phyloP scores from a whole-genome alignment of 192 early-diverging fungal genomes.

The Spizellomyces punctatus region DNA sequence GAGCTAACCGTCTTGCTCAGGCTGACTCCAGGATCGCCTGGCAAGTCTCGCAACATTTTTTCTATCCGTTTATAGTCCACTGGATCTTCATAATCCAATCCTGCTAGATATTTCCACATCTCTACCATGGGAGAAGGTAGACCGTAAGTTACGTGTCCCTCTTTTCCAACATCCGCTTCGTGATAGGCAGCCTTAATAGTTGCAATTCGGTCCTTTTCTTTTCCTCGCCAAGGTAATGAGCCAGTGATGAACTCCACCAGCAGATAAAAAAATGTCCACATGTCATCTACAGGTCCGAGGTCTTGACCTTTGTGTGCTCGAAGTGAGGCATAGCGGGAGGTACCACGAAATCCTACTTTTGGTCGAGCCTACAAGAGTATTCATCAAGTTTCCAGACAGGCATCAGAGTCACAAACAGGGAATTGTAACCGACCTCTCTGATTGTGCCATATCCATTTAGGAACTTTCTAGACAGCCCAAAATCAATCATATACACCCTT shows the following conservation, averaged over 20 bases:
- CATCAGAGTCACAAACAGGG: background rate
- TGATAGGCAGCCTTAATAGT: slow-evolving; percentile 15
- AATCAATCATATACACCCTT: slow-evolving; percentile 55
- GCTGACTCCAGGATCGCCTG: background rate
- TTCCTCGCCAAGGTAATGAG: slow-evolving; percentile 59
- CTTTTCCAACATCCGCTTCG: background rate
- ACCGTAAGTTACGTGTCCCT: background rate
- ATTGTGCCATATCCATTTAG: slow-evolving; percentile 30
- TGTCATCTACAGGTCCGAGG: slow-evolving; percentile 58
- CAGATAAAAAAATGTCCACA: slow-evolving; percentile 61
- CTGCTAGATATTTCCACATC: slow-evolving; percentile 33
- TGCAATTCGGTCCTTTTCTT: slow-evolving; percentile 50
- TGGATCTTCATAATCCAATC: slow-evolving; percentile 35
- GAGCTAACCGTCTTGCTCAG: background rate
- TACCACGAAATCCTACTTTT: slow-evolving; percentile 62
- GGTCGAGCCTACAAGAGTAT: slow-evolving; percentile 34
- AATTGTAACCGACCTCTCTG: slow-evolving; percentile 30
- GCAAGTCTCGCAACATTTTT: slow-evolving; percentile 25
- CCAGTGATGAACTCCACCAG: slow-evolving; percentile 56
- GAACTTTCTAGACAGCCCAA: slow-evolving; percentile 52
- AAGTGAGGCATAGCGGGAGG: slow-evolving; percentile 58
- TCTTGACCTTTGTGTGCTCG: slow-evolving; percentile 51
- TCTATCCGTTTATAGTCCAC: slow-evolving; percentile 43
- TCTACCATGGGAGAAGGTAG: slow-evolving; percentile 31
- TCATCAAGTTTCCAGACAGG: background rate